Evolutionary conservation across 148 eudicot genomes (phyloP).

Genomic region (Heliosperma pusillum): DNA sequence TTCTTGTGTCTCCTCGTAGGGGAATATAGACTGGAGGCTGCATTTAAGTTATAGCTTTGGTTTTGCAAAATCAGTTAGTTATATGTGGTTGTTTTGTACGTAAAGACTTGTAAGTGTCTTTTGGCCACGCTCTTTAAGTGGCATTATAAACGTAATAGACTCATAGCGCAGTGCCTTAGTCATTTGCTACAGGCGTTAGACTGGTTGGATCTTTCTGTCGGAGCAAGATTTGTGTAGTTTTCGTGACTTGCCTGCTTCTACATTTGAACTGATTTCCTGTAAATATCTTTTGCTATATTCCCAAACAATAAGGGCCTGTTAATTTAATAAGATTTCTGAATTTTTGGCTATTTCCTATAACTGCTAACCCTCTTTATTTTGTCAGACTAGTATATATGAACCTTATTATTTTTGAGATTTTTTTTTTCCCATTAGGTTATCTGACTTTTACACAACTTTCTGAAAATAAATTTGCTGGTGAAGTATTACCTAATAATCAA

Average conservation of each 20-base stretch:
- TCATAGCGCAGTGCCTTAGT: background rate
- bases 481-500: background rate
- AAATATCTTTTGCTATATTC: background rate
- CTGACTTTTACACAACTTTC: background rate
- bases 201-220: background rate
- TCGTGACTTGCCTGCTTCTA: background rate
- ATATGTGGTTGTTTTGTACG: background rate
- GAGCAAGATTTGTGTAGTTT: background rate
- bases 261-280: background rate
- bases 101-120: background rate
- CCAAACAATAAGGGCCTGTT: background rate
- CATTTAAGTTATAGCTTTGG: background rate
- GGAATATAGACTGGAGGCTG: background rate
- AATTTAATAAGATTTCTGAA: background rate
- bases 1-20: background rate
- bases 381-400: background rate
- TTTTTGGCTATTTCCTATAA: background rate
- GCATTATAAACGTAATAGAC: background rate
- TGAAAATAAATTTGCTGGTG: background rate
- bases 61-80: background rate
- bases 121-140: background rate
- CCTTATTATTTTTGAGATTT: background rate
- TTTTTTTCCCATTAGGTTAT: background rate
- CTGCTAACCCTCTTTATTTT: background rate
- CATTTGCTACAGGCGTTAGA: background rate